Conservation (phyloP, 2,329 filamentous ascomycete species). For the Corinectria fuckeliana region DNA sequence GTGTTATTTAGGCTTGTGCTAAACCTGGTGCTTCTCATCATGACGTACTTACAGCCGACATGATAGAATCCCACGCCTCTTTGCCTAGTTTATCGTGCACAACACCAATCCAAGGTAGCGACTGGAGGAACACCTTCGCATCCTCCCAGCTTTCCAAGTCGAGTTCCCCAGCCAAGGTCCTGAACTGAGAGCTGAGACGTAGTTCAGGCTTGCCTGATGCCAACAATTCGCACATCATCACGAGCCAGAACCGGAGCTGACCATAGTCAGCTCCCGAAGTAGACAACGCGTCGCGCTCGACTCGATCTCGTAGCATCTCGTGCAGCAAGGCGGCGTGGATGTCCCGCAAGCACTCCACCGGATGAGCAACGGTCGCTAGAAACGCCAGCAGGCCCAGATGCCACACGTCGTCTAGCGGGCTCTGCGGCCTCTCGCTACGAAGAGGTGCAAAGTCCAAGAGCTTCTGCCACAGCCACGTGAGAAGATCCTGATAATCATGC, state of each 20-base stretch:
- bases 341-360: slow-evolving; percentile 3
- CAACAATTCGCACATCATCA: slow-evolving; percentile 22
- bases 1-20: too few relatives aligned
- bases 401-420: slow-evolving; percentile 20
- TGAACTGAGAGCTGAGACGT: not conserved
- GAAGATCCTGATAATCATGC: slow-evolving; percentile 22
- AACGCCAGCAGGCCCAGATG: slow-evolving; percentile 23
- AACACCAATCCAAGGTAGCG: slow-evolving; percentile 24
- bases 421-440: slow-evolving; percentile 4
- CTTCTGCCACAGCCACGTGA: slow-evolving; percentile 24
- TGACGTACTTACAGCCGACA: not conserved
- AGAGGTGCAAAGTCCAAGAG: slow-evolving; percentile 23
- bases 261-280: slow-evolving; percentile 12
- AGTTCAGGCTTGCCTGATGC: not conserved
- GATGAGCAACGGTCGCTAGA: slow-evolving; percentile 18
- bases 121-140: not conserved
- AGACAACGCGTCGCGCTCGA: not conserved
- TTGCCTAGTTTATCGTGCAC: slow-evolving; percentile 22
- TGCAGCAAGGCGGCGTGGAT: slow-evolving; percentile 11
- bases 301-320: slow-evolving; percentile 9
- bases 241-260: slow-evolving; percentile 21
- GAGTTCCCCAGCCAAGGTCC: slow-evolving; percentile 1
- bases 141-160: slow-evolving; percentile 15
- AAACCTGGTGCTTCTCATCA: too few relatives aligned
- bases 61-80: slow-evolving; percentile 18